Evolutionary conservation across 2,329 filamentous ascomycete species (phyloP).

Genomic region (Xylaria sp.): DNA sequence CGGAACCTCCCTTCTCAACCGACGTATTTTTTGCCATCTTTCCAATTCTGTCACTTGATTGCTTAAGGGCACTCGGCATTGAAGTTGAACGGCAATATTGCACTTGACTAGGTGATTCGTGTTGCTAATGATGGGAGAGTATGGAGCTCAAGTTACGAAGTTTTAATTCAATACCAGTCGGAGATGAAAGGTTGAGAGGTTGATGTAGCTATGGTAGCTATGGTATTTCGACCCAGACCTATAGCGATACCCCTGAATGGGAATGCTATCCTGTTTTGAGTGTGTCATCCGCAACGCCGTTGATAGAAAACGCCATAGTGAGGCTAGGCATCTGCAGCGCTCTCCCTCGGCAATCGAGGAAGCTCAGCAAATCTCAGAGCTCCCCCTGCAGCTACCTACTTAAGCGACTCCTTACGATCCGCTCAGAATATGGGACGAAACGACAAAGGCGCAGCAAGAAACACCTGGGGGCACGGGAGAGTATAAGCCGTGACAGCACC

Average conservation of each 20-base stretch:
- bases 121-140: background rate
- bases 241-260: constrained; percentile 13
- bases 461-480: constrained; percentile 14
- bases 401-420: constrained; percentile 7
- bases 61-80: constrained; percentile 16
- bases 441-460: constrained; percentile 25
- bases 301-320: background rate
- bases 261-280: constrained; percentile 27
- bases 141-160: background rate
- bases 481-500: constrained; percentile 24
- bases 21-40: constrained; percentile 39
- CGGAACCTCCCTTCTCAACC: constrained; percentile 34
- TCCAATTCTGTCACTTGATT: constrained; percentile 15
- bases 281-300: constrained; percentile 8
- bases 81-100: constrained; percentile 3
- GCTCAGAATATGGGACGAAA: constrained; percentile 33
- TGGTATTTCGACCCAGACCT: constrained; percentile 4
- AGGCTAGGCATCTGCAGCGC: constrained; percentile 18
- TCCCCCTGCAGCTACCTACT: constrained; percentile 27
- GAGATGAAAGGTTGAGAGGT: background rate
- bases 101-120: background rate
- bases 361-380: constrained; percentile 23
- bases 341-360: constrained; percentile 7
- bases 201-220: too few species aligned
- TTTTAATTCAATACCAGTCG: background rate